Evolutionary conservation across 1,139 yeast genomes (phyloP).

Genomic region (Scheffersomyces insectosa): DNA sequence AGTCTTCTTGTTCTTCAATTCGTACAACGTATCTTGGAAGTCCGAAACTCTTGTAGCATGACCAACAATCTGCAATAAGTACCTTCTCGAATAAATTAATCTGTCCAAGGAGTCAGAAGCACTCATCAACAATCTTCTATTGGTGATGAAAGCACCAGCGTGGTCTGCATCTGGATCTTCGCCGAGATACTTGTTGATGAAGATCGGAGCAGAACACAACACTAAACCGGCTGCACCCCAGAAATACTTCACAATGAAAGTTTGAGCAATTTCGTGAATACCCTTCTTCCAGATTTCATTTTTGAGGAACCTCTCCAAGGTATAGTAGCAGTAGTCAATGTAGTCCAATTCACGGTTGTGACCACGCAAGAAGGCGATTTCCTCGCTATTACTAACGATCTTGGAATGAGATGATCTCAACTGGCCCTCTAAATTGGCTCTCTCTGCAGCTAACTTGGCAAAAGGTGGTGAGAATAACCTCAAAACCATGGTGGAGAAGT

Average conservation of each 20-base stretch:
- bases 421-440: slow-evolving; percentile 83
- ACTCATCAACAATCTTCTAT: slow-evolving; percentile 77
- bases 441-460: slow-evolving; percentile 75
- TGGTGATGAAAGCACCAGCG: slow-evolving; percentile 84
- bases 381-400: slow-evolving; percentile 77
- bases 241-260: slow-evolving; percentile 83
- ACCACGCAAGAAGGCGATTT: slow-evolving; percentile 83
- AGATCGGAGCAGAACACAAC: slow-evolving; percentile 87
- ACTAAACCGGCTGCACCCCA: slow-evolving; percentile 96
- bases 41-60: slow-evolving; percentile 76
- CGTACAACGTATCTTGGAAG: slow-evolving; percentile 64
- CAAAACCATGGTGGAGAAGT: slow-evolving; percentile 72
- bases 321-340: slow-evolving; percentile 79
- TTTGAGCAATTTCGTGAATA: slow-evolving; percentile 74
- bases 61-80: slow-evolving; percentile 80
- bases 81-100: slow-evolving; percentile 81
- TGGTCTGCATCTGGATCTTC: slow-evolving; percentile 51
- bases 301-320: slow-evolving; percentile 75
- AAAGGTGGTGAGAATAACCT: slow-evolving; percentile 87
- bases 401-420: slow-evolving; percentile 82
- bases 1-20: slow-evolving; percentile 44
- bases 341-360: slow-evolving; percentile 77
- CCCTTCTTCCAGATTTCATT: slow-evolving; percentile 78
- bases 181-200: slow-evolving; percentile 61
- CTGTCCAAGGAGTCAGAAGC: slow-evolving; percentile 91